A percentile compares a stretch with the other conserved stretches of the same genome.
These are phyloP conservation scores for Aspergillus spinulosporus DNA, from an alignment of 2,329 filamentous ascomycete genomes.

Conservation along the genomic window DNA sequence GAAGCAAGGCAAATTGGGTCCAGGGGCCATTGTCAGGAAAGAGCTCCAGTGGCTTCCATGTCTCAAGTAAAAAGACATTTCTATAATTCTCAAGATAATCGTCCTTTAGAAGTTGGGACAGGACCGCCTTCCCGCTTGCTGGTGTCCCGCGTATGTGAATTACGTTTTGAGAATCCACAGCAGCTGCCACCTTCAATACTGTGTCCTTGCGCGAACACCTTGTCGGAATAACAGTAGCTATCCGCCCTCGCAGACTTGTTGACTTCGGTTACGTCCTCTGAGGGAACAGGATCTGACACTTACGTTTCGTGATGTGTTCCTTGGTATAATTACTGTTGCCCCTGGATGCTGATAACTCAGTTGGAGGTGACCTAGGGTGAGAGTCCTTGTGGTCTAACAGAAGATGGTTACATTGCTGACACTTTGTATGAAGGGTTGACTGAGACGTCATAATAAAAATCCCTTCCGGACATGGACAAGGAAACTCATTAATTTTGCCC, in stretches of 20 bases:
- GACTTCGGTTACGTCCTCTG: not conserved
- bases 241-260: not conserved
- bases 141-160: conserved; percentile 15
- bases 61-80: conserved; percentile 6
- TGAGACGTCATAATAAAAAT: too few species aligned
- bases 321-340: not conserved
- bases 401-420: too few species aligned
- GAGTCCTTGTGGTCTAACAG: too few species aligned
- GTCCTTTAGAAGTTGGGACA: conserved; percentile 6
- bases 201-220: conserved; percentile 4
- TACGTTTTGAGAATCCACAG: conserved; percentile 12
- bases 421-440: too few species aligned
- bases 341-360: not conserved
- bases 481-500: too few species aligned
- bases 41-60: conserved; percentile 1
- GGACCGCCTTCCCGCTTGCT: conserved; percentile 17
- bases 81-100: conserved; percentile 3
- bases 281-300: not conserved
- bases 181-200: conserved; percentile 9
- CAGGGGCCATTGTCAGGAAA: not conserved
- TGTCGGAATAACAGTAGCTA: not conserved
- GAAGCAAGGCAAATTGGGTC: not conserved
- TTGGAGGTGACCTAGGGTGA: not conserved
- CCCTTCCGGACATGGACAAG: too few species aligned
- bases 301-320: not conserved